Conservation (phyloP, 345 rosid genomes). For the Gossypium stocksii region DNA sequence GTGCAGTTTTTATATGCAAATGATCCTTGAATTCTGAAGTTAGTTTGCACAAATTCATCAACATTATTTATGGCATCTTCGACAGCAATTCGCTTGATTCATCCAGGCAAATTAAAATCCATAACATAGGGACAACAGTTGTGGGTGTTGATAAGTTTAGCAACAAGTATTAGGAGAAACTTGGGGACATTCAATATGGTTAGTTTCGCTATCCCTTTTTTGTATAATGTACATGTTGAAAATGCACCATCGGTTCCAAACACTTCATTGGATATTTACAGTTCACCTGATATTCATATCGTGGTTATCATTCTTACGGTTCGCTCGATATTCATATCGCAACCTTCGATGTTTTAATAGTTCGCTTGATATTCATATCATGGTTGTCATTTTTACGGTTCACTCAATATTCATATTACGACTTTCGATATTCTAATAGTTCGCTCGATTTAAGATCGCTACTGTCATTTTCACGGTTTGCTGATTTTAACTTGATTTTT, state of each 20-base stretch:
- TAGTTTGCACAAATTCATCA: not conserved
- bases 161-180: conserved; percentile 85
- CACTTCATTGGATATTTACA: too few species aligned
- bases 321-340: too few species aligned
- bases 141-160: conserved; percentile 90
- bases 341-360: too few species aligned
- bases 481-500: too few species aligned
- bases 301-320: too few species aligned
- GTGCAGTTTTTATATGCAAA: not conserved
- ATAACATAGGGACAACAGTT: conserved; percentile 75
- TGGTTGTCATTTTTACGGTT: too few species aligned
- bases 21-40: not conserved
- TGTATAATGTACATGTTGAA: not conserved
- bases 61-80: conserved; percentile 4
- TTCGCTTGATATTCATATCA: too few species aligned
- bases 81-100: conserved; percentile 17
- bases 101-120: conserved; percentile 89
- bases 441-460: too few species aligned
- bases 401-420: too few species aligned
- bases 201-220: conserved; percentile 20
- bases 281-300: too few species aligned
- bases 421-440: too few species aligned
- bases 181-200: conserved; percentile 67
- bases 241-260: not conserved
- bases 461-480: too few species aligned